Percentiles rank a stretch among this genome's conserved stretches.
Evolutionary conservation across 2,329 filamentous ascomycete genomes (phyloP).

Genomic region (Scedosporium boydii): DNA sequence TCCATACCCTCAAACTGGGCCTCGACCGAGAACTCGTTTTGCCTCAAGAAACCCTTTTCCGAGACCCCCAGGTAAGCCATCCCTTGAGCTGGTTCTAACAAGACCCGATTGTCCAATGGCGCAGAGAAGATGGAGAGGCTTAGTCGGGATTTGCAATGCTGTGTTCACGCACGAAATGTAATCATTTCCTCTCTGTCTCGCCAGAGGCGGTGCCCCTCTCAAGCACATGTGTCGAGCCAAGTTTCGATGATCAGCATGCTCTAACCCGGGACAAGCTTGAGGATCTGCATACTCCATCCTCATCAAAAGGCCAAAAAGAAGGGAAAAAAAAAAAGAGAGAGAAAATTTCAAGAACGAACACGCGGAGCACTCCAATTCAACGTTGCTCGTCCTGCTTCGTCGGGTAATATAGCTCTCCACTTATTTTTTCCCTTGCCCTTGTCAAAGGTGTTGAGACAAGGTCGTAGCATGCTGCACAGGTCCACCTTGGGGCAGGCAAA

Average conservation of each 20-base stretch:
- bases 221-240: background rate
- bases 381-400: background rate
- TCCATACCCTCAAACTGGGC: background rate
- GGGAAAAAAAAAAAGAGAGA: background rate
- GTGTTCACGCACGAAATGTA: background rate
- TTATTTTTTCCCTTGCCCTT: background rate
- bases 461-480: background rate
- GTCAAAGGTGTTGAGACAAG: background rate
- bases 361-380: background rate
- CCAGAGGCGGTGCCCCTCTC: no score
- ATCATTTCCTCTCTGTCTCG: background rate
- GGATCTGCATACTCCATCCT: background rate
- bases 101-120: background rate
- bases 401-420: background rate
- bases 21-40: background rate
- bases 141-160: background rate
- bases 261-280: background rate
- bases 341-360: background rate
- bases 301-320: background rate
- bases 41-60: background rate
- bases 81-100: background rate
- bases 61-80: background rate
- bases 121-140: background rate
- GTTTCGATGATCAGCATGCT: background rate
- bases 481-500: background rate